These are phyloP conservation scores for Metschnikowia lochheadii DNA, from an alignment of 805 yeast genomes.

Conservation along the genomic window DNA sequence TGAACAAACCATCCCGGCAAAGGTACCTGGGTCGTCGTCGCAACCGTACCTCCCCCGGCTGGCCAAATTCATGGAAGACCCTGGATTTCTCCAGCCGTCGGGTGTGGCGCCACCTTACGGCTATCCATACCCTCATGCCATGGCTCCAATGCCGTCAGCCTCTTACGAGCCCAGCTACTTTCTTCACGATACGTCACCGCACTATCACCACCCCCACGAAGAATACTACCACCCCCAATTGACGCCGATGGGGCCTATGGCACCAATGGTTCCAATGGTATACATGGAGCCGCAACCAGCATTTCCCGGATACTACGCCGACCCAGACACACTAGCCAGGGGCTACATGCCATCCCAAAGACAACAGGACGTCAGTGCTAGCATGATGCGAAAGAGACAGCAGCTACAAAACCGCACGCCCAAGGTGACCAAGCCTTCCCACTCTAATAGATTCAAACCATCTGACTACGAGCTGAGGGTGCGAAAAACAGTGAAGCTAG, in stretches of 20 bases:
- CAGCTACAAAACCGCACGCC: conserved; percentile 19
- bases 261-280: conserved; percentile 6
- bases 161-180: conserved; percentile 6
- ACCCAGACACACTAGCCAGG: conserved; percentile 7
- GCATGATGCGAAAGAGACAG: conserved; percentile 32
- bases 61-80: conserved; percentile 15
- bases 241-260: conserved; percentile 7
- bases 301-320: conserved; percentile 7
- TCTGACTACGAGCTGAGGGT: conserved; percentile 9
- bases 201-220: conserved; percentile 10
- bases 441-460: neutral
- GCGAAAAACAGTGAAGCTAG: conserved; percentile 8
- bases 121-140: conserved; percentile 7
- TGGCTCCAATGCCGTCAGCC: conserved; percentile 10
- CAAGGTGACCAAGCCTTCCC: conserved; percentile 13
- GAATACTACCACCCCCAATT: conserved; percentile 9
- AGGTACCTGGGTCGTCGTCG: conserved; percentile 13
- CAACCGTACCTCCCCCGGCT: conserved; percentile 26
- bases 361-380: conserved; percentile 31
- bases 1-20: conserved; percentile 49
- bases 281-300: conserved; percentile 9
- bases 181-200: conserved; percentile 3
- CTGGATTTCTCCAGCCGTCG: conserved; percentile 6
- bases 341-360: conserved; percentile 20
- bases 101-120: conserved; percentile 6